Evolutionary conservation across 345 rosid species (phyloP).

Genomic region (Salix purpurea): DNA sequence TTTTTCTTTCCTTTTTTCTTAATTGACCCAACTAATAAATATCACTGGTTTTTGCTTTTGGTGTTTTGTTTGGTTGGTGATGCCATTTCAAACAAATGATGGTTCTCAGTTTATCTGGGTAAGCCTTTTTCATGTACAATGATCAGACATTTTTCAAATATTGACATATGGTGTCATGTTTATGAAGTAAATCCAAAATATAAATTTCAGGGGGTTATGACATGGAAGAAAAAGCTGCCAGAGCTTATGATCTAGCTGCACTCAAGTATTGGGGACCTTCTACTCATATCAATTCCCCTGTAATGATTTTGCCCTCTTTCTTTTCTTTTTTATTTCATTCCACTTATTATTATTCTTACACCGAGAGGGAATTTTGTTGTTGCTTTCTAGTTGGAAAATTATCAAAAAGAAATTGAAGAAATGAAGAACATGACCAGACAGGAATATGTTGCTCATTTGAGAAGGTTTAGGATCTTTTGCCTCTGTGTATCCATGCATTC

Average conservation of each 20-base stretch:
- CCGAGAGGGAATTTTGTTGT: neutral
- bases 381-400: constrained; percentile 59
- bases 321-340: constrained; percentile 4
- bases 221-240: constrained; percentile 97
- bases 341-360: neutral
- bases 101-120: constrained; percentile 85
- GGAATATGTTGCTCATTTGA: constrained; percentile 88
- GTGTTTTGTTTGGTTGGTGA: constrained; percentile 25
- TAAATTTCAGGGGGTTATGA: constrained; percentile 85
- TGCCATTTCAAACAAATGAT: constrained; percentile 24
- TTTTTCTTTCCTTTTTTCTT: constrained; percentile 1
- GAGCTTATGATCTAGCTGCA: constrained; percentile 96
- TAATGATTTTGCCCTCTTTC: constrained; percentile 27
- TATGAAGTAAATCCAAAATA: constrained; percentile 24
- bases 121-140: constrained; percentile 27
- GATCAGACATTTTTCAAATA: neutral
- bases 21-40: constrained; percentile 4
- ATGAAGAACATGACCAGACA: constrained; percentile 87
- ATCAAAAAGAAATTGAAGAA: constrained; percentile 67
- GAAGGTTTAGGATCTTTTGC: constrained; percentile 44
- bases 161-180: neutral
- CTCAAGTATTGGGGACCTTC: constrained; percentile 99
- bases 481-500: neutral
- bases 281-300: constrained; percentile 83
- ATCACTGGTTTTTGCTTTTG: constrained; percentile 25